Evolutionary conservation across 2,329 filamentous ascomycete genomes (phyloP).

Genomic region (Chaetomiaceae sp.): DNA sequence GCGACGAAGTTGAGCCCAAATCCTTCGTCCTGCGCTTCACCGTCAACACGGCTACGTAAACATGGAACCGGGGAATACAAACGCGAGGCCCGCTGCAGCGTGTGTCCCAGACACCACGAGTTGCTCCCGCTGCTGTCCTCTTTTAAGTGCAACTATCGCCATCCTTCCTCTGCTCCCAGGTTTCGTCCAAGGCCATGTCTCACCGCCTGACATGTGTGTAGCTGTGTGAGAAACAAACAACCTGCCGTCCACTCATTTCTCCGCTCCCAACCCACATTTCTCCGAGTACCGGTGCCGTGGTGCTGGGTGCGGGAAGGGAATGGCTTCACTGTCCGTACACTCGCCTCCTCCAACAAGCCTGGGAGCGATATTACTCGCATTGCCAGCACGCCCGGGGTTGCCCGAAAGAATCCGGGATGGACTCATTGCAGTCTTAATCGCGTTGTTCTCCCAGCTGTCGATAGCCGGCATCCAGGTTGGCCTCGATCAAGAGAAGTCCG

Average conservation of each 20-base stretch:
- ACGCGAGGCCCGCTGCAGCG: constrained; percentile 23
- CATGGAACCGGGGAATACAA: constrained; percentile 26
- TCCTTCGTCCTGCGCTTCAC: constrained; percentile 1
- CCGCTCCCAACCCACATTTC: constrained; percentile 3
- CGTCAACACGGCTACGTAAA: constrained; percentile 10
- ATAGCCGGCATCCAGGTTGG: constrained; percentile 41
- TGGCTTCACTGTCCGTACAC: constrained; percentile 6
- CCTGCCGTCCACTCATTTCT: constrained; percentile 12
- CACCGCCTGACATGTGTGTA: constrained; percentile 24
- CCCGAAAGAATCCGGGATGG: constrained; percentile 25
- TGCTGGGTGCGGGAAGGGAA: constrained; percentile 14
- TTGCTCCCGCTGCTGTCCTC: constrained; percentile 12
- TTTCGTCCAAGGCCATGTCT: constrained; percentile 21
- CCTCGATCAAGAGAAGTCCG: constrained; percentile 32
- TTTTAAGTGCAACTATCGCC: constrained; percentile 26
- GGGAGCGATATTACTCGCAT: background rate
- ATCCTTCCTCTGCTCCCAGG: constrained; percentile 6
- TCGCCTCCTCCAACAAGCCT: background rate
- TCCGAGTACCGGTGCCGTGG: constrained; percentile 21
- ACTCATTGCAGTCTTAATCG: constrained; percentile 35
- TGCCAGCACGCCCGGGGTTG: background rate
- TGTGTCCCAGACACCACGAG: constrained; percentile 27
- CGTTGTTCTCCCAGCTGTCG: constrained; percentile 41
- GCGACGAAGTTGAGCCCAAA: background rate
- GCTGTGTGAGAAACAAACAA: constrained; percentile 22